phyloP scores from a whole-genome alignment of 805 yeast genomes.

The Blastobotrys peoriensis region DNA sequence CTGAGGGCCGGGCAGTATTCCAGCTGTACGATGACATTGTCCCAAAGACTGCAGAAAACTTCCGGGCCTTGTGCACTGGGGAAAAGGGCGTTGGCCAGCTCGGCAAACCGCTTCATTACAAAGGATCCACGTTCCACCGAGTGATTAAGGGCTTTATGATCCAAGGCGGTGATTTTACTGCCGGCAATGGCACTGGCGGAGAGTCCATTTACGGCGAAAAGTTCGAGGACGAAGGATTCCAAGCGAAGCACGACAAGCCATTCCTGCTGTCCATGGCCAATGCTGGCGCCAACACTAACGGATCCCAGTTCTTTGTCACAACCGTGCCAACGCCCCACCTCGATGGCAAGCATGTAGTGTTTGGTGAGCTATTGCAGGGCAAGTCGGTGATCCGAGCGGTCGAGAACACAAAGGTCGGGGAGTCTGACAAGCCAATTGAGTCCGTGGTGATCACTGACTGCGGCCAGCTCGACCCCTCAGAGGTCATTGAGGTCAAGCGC shows the following conservation, averaged over 20 bases:
- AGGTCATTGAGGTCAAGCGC: constrained; percentile 38
- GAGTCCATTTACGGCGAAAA: constrained; percentile 79
- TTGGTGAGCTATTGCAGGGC: constrained; percentile 82
- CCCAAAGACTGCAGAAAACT: constrained; percentile 87
- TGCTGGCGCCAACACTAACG: constrained; percentile 93
- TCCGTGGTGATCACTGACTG: constrained; percentile 71
- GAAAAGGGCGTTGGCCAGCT: constrained; percentile 61
- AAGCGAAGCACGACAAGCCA: constrained; percentile 70
- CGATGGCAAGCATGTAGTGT: constrained; percentile 94
- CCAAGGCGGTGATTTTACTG: constrained; percentile 93
- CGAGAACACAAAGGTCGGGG: constrained; percentile 63
- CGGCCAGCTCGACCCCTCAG: constrained; percentile 68
- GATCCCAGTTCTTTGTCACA: constrained; percentile 92
- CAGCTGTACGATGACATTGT: constrained; percentile 58
- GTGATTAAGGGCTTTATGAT: constrained; percentile 82
- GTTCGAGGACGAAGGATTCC: constrained; percentile 87
- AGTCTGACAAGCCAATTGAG: constrained; percentile 61
- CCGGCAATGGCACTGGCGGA: constrained; percentile 69
- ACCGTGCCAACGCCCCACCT: constrained; percentile 91
- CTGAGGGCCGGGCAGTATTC: constrained; percentile 71
- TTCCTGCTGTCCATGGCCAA: constrained; percentile 94
- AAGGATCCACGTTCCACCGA: constrained; percentile 88
- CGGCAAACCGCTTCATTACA: constrained; percentile 67
- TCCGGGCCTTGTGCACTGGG: constrained; percentile 84
- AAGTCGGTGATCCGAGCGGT: constrained; percentile 72